These are phyloP conservation scores for Hexamita inflata DNA, from an alignment of 208 protist species.

Conservation along the genomic window DNA sequence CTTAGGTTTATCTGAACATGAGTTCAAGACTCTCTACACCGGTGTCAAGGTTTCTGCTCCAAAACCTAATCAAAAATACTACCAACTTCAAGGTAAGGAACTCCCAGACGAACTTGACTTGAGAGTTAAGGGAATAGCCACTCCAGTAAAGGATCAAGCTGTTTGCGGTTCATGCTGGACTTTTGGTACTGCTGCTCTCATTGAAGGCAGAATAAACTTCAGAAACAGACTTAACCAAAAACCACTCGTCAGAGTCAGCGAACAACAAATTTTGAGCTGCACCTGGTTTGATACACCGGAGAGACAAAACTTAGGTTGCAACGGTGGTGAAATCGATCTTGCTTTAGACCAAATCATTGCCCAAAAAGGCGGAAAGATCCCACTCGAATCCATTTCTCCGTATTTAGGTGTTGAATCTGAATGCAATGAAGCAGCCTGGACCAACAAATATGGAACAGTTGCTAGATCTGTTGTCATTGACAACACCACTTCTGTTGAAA, in stretches of 20 bases:
- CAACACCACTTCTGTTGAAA: no score
- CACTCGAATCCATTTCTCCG: not conserved
- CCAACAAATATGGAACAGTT: not conserved
- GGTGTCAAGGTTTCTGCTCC: not conserved
- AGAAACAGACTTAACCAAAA: not conserved
- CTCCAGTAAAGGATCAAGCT: conserved; percentile 36
- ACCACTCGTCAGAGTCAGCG: not conserved
- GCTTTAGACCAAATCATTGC: not conserved
- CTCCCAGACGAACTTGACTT: not conserved
- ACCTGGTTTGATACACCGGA: no score
- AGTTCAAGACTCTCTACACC: not conserved
- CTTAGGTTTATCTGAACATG: not conserved
- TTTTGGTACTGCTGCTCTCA: conserved; percentile 28
- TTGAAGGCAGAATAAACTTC: conserved; percentile 22
- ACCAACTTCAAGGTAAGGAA: not conserved
- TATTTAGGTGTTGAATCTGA: conserved; percentile 12
- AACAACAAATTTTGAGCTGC: conserved; percentile 8
- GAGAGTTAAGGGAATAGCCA: not conserved
- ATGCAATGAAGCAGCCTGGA: not conserved
- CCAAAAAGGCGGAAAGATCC: not conserved
- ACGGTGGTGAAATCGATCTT: not conserved
- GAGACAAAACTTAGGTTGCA: not conserved
- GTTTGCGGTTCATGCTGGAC: conserved; percentile 36
- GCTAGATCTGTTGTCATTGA: not conserved
- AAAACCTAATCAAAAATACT: not conserved